Evolutionary conservation across 2,329 filamentous ascomycete genomes (phyloP).

Genomic region (Fulvia fulva): DNA sequence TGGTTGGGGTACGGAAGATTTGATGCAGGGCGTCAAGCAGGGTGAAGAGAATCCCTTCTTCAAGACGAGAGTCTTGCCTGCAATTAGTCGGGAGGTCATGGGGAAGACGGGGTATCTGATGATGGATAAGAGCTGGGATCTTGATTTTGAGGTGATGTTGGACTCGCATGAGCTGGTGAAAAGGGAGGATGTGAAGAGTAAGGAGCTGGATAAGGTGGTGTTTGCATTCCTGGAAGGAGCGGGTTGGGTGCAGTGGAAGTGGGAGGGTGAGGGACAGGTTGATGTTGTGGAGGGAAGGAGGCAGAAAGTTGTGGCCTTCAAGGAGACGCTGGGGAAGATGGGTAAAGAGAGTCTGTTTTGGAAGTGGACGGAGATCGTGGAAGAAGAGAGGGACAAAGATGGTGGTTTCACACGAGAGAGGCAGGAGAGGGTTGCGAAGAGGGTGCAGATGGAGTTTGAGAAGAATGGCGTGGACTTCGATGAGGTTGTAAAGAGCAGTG

Average conservation of each 20-base stretch:
- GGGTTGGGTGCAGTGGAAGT: conserved; percentile 55
- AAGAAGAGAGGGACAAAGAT: conserved; percentile 76
- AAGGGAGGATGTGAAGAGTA: conserved; percentile 53
- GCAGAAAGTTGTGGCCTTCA: conserved; percentile 75
- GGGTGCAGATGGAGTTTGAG: conserved; percentile 72
- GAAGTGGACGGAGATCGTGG: conserved; percentile 87
- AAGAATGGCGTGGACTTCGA: conserved; percentile 78
- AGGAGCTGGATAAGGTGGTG: conserved; percentile 69
- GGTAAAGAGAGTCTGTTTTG: conserved; percentile 89
- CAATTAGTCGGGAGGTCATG: conserved; percentile 64
- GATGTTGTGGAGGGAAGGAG: conserved; percentile 58
- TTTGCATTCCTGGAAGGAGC: conserved; percentile 65
- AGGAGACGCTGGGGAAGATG: conserved; percentile 67
- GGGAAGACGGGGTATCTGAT: conserved; percentile 84
- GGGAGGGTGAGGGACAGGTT: conserved; percentile 35
- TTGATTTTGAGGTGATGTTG: conserved; percentile 81
- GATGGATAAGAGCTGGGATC: conserved; percentile 79
- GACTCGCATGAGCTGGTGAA: conserved; percentile 66
- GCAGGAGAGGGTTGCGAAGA: conserved; percentile 66
- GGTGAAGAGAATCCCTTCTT: conserved; percentile 54
- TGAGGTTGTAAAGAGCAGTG: conserved; percentile 68
- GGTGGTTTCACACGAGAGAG: conserved; percentile 73
- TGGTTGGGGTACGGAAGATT: conserved; percentile 62
- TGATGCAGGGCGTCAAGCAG: conserved; percentile 51
- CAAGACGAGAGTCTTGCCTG: conserved; percentile 60